A percentile compares a stretch with the other conserved stretches of the same genome.
Conservation (phyloP, 805 yeast species). For the Teunomyces pallodes region DNA sequence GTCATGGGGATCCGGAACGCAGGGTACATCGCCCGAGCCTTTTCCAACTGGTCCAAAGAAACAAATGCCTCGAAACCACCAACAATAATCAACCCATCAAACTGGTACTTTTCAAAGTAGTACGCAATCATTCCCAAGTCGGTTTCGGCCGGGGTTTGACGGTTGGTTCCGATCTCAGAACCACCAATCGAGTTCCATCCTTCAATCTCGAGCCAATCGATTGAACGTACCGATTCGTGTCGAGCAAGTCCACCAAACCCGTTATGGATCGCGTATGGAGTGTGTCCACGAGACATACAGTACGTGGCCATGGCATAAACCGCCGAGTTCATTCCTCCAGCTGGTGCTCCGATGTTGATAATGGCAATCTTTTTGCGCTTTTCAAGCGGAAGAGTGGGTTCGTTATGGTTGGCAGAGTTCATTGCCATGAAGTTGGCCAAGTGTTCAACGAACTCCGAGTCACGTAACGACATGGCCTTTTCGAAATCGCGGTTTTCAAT, state of each 20-base stretch:
- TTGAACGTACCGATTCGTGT: constrained; percentile 75
- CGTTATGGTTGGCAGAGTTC: constrained; percentile 64
- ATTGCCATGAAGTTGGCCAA: constrained; percentile 69
- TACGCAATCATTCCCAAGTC: constrained; percentile 91
- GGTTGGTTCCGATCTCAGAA: constrained; percentile 94
- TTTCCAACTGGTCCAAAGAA: constrained; percentile 76
- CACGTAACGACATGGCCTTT: constrained; percentile 83
- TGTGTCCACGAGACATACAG: constrained; percentile 87
- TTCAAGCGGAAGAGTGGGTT: constrained; percentile 51
- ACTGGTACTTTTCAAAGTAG: constrained; percentile 81
- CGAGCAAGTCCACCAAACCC: constrained; percentile 91
- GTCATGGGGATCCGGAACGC: constrained; percentile 93
- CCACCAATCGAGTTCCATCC: constrained; percentile 91
- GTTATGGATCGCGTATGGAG: constrained; percentile 84
- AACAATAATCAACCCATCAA: constrained; percentile 85
- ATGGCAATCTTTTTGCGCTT: constrained; percentile 76
- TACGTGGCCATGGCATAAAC: constrained; percentile 86
- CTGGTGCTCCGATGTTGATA: constrained; percentile 94
- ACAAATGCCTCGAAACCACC: constrained; percentile 98
- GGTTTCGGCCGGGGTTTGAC: constrained; percentile 70
- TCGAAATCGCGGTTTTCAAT: constrained; percentile 77
- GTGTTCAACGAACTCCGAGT: constrained; percentile 82
- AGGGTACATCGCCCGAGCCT: constrained; percentile 77
- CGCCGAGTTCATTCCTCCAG: constrained; percentile 94
- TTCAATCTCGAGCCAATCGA: constrained; percentile 83